Percentiles rank a stretch among this genome's conserved stretches.
Evolutionary conservation across 2,329 filamentous ascomycete genomes (phyloP).

Genomic region (Fusarium kyushuense): DNA sequence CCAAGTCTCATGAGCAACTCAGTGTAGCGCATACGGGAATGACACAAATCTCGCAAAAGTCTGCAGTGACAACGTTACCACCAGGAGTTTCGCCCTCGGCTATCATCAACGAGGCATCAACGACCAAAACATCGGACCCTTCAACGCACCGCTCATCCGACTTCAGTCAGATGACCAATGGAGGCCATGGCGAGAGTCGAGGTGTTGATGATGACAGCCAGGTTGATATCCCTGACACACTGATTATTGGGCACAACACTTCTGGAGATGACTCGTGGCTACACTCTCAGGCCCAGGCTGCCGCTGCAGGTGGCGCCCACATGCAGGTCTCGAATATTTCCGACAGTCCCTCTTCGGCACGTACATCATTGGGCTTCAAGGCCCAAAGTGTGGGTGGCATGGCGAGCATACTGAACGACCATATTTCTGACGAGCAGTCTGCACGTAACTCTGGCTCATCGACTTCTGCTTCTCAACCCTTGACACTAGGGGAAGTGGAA

Average conservation of each 20-base stretch:
- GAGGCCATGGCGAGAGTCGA: constrained; percentile 63
- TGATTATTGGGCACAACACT: constrained; percentile 60
- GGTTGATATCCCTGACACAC: constrained; percentile 67
- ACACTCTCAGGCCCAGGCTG: constrained; percentile 68
- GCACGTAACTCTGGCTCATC: constrained; percentile 52
- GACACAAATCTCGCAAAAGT: constrained; percentile 73
- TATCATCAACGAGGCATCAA: constrained; percentile 85
- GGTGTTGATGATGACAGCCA: constrained; percentile 51
- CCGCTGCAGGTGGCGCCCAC: constrained; percentile 59
- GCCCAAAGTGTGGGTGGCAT: constrained; percentile 47
- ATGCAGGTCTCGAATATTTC: constrained; percentile 43
- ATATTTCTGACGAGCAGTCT: constrained; percentile 52
- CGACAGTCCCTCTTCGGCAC: constrained; percentile 55
- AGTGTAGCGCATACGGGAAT: constrained; percentile 59
- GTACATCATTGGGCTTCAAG: constrained; percentile 51
- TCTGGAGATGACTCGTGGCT: constrained; percentile 67
- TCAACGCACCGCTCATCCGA: constrained; percentile 73
- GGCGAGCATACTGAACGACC: constrained; percentile 57
- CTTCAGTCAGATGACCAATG: constrained; percentile 78
- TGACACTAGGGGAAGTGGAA: constrained; percentile 64
- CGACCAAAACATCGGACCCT: constrained; percentile 87
- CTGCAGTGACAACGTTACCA: constrained; percentile 69
- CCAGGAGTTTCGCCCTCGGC: constrained; percentile 69
- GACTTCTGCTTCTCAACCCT: constrained; percentile 60
- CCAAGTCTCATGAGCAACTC: constrained; percentile 54